Evolutionary conservation across 1,284 basidiomycete species (phyloP).

Genomic region (Ganoderma multipileum): DNA sequence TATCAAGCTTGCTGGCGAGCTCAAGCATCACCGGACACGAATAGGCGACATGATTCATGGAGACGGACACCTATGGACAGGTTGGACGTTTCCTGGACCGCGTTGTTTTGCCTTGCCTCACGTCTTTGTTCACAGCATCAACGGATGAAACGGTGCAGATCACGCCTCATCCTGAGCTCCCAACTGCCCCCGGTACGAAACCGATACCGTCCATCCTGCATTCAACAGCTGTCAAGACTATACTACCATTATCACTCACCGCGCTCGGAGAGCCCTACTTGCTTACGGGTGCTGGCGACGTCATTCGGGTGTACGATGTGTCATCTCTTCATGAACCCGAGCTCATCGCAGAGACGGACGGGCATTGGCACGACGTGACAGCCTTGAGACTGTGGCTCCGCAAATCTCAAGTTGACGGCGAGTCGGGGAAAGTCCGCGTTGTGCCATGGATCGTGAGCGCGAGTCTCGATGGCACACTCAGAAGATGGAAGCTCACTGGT

Average conservation of each 20-base stretch:
- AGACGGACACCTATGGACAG: slow-evolving; percentile 83
- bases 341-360: slow-evolving; percentile 74
- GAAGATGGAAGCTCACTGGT: slow-evolving; percentile 84
- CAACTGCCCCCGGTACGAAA: slow-evolving; percentile 34
- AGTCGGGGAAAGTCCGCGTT: slow-evolving; percentile 46
- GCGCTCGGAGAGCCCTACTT: slow-evolving; percentile 71
- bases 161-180: slow-evolving; percentile 45
- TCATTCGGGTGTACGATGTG: slow-evolving; percentile 77
- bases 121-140: slow-evolving; percentile 62
- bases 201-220: slow-evolving; percentile 65
- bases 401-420: slow-evolving; percentile 49
- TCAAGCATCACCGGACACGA: slow-evolving; percentile 79
- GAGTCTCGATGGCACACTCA: slow-evolving; percentile 85
- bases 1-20: slow-evolving; percentile 58
- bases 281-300: slow-evolving; percentile 83
- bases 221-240: slow-evolving; percentile 70
- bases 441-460: slow-evolving; percentile 85
- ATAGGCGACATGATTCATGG: slow-evolving; percentile 77
- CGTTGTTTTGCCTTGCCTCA: not conserved
- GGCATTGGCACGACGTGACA: slow-evolving; percentile 88
- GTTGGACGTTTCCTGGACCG: slow-evolving; percentile 48
- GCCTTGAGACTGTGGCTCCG: slow-evolving; percentile 77
- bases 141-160: slow-evolving; percentile 85
- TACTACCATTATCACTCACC: slow-evolving; percentile 73
- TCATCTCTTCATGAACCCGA: slow-evolving; percentile 69